phyloP scores from a whole-genome alignment of 257 asterid species.

The Gentiana straminea region DNA sequence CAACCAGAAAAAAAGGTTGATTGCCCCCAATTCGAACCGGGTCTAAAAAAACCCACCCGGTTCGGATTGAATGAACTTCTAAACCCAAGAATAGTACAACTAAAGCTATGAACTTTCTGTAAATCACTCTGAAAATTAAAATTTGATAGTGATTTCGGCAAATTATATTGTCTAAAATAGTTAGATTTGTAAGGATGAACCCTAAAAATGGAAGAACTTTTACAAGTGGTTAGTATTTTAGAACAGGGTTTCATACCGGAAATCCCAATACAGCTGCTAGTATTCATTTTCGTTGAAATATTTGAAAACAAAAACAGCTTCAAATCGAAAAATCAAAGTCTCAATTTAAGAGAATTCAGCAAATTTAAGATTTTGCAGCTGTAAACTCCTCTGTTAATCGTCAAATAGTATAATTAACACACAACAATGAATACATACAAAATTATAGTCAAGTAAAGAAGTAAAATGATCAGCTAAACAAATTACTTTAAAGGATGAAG shows the following conservation, averaged over 20 bases:
- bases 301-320: neutral
- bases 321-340: too few species aligned
- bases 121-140: slow-evolving; percentile 6
- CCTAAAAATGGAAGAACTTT: slow-evolving; percentile 40
- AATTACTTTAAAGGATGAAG: too few species aligned
- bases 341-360: too few species aligned
- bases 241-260: slow-evolving; percentile 51
- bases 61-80: slow-evolving; percentile 26
- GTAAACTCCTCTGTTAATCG: too few species aligned
- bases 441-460: too few species aligned
- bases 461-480: too few species aligned
- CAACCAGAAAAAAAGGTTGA: slow-evolving; percentile 27
- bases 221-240: slow-evolving; percentile 30
- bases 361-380: too few species aligned
- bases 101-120: slow-evolving; percentile 10
- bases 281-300: slow-evolving; percentile 25
- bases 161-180: slow-evolving; percentile 20
- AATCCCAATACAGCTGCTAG: slow-evolving; percentile 43
- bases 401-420: too few species aligned
- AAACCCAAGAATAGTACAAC: slow-evolving; percentile 21
- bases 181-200: slow-evolving; percentile 26
- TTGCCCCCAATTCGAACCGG: slow-evolving; percentile 46
- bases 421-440: too few species aligned
- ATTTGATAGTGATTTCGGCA: slow-evolving; percentile 33
- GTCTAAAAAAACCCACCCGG: slow-evolving; percentile 36